Conservation (phyloP, 257 asterid genomes). For the Capsicum rhomboideum region DNA sequence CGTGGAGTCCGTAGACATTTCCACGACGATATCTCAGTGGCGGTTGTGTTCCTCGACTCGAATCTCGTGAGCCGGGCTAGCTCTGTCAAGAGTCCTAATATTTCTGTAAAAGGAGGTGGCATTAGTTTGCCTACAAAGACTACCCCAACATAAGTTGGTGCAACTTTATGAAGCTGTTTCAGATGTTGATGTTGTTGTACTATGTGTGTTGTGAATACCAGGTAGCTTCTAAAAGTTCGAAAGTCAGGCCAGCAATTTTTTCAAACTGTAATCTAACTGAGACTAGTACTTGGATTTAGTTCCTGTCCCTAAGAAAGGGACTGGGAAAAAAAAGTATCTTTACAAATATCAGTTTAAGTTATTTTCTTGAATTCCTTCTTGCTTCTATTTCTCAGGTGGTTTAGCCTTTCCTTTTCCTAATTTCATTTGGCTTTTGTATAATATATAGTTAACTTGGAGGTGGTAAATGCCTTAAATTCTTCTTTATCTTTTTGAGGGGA, state of each 20-base stretch:
- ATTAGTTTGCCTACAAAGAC: conserved; percentile 39
- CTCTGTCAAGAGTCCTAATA: conserved; percentile 31
- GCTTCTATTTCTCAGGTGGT: neutral
- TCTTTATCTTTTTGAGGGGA: neutral
- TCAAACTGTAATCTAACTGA: conserved; percentile 37
- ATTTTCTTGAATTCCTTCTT: neutral
- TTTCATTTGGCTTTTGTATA: neutral
- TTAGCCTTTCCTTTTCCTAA: neutral
- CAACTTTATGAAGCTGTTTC: conserved; percentile 21
- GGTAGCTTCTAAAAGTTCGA: conserved; percentile 31
- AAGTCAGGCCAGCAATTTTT: conserved; percentile 36
- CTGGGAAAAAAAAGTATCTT: conserved; percentile 11
- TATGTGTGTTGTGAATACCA: conserved; percentile 28
- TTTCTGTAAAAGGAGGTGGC: conserved; percentile 70
- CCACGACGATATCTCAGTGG: conserved; percentile 83
- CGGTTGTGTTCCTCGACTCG: conserved; percentile 64
- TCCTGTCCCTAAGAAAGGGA: conserved; percentile 23
- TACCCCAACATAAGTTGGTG: conserved; percentile 20
- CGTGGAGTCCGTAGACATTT: conserved; percentile 84
- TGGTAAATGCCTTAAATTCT: neutral
- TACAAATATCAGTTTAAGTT: conserved; percentile 14
- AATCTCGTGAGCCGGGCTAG: conserved; percentile 68
- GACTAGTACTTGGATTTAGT: conserved; percentile 28
- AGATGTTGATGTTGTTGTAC: conserved; percentile 12
- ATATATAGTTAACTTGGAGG: neutral